Evolutionary conservation across 345 rosid genomes (phyloP), one percentile per base, ranked within the genome.

Genomic region (Odontarrhena argentea): DNA sequence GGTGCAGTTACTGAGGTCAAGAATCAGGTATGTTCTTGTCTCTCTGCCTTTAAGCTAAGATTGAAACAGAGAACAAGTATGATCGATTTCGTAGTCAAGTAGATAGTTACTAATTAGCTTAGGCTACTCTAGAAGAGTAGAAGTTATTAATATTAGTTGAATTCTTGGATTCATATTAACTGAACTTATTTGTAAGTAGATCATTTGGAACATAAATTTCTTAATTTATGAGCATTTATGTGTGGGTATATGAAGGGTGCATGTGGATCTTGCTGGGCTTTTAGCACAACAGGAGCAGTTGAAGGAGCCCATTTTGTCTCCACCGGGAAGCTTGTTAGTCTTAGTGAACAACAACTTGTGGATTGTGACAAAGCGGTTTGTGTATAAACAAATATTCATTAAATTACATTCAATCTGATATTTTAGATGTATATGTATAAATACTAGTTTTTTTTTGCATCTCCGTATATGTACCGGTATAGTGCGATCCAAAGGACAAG

Each of bases 211-310:
- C 6, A 10, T 2, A 36, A 57, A n/a, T 6, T 12, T 24, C 46
- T 57, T 6, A 1, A 38, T 18, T 3, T 38, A 28, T 3, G 38
- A 50, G 40, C 14, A 28, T 52, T 40, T 65, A n/a, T 25, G 8
- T 48, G 3, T 26, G 43, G 36, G 52, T 55, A 24, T 77, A 28
- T 77, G 71, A 72, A 87, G 93, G 98, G 98, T 7, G 3, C 71
- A 0, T 93, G 98, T 63, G 97, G 98, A 42, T 80, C 98, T 43
- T 89, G 98, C 63, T 89, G 98, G 98, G 98, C 97, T 52, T 93
- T 89, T 63, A 87, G 92, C 84, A 85, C 98, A 9, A 87, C 97
- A 0, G 97, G 96, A 60, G 86, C 87, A 3, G 82, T 80, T 30
- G 97, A 92, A 79, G 97, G 98, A 62, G 93, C 94, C 59, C 66